Evolutionary conservation across 2,329 filamentous ascomycete species (phyloP), one percentile per base, ranked within the genome.

Genomic region (Beauveria pseudobassiana): DNA sequence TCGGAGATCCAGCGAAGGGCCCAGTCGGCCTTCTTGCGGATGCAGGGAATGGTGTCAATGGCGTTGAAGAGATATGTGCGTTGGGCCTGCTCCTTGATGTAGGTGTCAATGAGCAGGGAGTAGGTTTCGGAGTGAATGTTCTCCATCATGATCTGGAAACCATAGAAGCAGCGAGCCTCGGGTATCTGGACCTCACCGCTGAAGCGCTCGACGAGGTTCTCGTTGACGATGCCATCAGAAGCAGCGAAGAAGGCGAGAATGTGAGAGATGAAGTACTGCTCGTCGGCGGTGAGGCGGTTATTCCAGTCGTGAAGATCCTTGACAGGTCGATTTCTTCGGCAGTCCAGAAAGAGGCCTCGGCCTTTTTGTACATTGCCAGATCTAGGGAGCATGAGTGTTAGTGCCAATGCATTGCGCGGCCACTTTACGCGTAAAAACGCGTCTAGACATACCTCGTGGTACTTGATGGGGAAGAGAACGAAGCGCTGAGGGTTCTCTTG

Each of bases 341-440:
- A 48, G 95, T 99, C 95, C 95, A 99, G 88, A 99, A 99, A 49
- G 95, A 98, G 59, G 95, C 95, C 78, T 99, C 93, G 68, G 93
- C 93, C 82, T 98, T 98, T 87, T 99, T 99, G 87, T 99, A 99
- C 93, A 98, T 98, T 98, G 93, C 95, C 95, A 99, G 77, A 97
- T 96, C 93, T 97, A 67, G 64, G 59, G 64, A 57, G 65, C 64
- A 62, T 64, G 38, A 8, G 61, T 62, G 73, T 83, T 73, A 82
- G 77, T 70, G 63, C 53, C 64, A 70, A 69, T 59, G 57, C 64
- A 58, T 65, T 52, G 66, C 63, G 48, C 59, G 70, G 69, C 70
- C 82, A 88, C 82, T 89, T 82, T 82, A 91, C 88, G 87, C 89
- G 89, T 87, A 68, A 76, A 73, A 67, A 75, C 76, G 76, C 76